These are phyloP conservation scores for Immersiella caudata DNA, from an alignment of 495 filamentous ascomycete genomes.

Conservation along the genomic window DNA sequence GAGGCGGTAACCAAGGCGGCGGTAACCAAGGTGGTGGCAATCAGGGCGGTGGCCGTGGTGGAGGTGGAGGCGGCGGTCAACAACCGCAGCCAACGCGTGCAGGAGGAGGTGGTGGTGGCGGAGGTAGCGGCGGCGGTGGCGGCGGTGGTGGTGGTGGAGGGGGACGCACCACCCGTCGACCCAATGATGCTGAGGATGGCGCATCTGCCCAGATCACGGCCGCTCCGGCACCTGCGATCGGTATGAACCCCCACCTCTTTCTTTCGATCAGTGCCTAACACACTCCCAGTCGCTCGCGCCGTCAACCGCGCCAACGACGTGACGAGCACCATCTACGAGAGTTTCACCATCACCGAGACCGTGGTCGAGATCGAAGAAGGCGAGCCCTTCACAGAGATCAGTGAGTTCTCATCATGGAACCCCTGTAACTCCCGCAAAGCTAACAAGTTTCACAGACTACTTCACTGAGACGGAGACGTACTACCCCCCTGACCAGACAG, in stretches of 20 bases:
- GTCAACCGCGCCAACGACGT: constrained; percentile 20
- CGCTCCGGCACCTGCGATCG: constrained; percentile 12
- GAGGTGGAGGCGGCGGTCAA: no score
- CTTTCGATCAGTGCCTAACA: neutral
- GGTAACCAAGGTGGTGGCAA: no score
- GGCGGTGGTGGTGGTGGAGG: constrained; percentile 10
- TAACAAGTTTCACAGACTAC: constrained; percentile 20
- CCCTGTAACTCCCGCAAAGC: neutral
- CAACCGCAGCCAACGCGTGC: neutral
- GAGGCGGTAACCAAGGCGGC: neutral
- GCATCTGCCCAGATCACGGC: neutral
- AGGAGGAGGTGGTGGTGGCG: neutral
- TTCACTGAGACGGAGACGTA: constrained; percentile 30
- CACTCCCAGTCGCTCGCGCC: constrained; percentile 8
- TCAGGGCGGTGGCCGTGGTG: neutral
- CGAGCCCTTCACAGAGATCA: constrained; percentile 28
- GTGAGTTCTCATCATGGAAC: constrained; percentile 9
- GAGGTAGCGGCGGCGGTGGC: neutral
- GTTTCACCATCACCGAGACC: constrained; percentile 30
- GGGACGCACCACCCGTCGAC: constrained; percentile 3
- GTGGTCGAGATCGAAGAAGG: constrained; percentile 22
- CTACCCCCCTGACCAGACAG: constrained; percentile 28
- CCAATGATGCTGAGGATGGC: neutral
- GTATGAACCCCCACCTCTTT: neutral
- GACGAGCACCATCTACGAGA: constrained; percentile 33